Conservation (phyloP, 2,329 filamentous ascomycete species). For the Fusarium brevicatenulatum region DNA sequence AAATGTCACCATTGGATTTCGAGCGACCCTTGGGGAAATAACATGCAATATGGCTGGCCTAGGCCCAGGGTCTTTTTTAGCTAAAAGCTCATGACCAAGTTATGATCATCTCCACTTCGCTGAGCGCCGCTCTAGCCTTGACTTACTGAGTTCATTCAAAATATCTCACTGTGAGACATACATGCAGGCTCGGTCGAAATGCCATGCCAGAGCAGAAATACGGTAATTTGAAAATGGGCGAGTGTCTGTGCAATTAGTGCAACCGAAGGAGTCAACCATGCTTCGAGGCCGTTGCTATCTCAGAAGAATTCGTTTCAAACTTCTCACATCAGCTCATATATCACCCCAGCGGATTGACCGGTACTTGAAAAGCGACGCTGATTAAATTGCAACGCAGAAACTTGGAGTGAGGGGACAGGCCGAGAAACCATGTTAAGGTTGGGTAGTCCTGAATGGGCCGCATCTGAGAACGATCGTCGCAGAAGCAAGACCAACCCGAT, state of each 20-base stretch:
- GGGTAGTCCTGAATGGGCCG: constrained; percentile 21
- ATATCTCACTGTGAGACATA: constrained; percentile 19
- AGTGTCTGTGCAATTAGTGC: constrained; percentile 1
- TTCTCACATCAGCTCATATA: not conserved
- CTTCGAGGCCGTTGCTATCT: not conserved
- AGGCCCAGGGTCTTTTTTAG: constrained; percentile 25
- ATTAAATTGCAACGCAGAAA: constrained; percentile 12
- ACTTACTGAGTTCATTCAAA: constrained; percentile 8
- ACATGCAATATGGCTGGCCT: constrained; percentile 25
- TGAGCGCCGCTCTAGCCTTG: constrained; percentile 23
- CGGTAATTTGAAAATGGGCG: not conserved
- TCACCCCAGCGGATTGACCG: not conserved
- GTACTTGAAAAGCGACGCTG: constrained; percentile 18
- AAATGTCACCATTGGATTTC: constrained; percentile 34
- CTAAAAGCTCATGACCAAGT: constrained; percentile 4
- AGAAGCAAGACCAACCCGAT: constrained; percentile 20
- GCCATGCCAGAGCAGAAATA: not conserved
- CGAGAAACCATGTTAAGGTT: constrained; percentile 14
- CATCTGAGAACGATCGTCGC: constrained; percentile 30
- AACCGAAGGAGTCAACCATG: not conserved
- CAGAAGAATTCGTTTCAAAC: not conserved
- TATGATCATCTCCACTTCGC: constrained; percentile 25
- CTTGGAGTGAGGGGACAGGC: not conserved
- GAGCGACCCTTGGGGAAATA: constrained; percentile 7
- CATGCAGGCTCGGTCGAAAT: not conserved